A percentile compares a stretch with the other conserved stretches of the same genome.
phyloP scores from a whole-genome alignment of 1,139 yeast genomes.

The Lodderomyces metapsilosis region DNA sequence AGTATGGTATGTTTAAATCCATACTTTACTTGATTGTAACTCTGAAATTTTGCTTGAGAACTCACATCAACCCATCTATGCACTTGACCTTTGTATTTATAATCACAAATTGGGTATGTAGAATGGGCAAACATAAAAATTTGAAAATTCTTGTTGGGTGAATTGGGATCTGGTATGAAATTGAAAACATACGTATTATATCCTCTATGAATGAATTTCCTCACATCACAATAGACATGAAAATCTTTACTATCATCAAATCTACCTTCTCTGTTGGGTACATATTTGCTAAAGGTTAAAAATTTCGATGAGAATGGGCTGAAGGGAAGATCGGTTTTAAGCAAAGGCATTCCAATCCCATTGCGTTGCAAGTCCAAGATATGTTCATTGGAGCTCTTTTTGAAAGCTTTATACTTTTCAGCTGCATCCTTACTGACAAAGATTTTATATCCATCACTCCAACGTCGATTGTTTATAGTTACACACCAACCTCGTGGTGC shows the following conservation, averaged over 20 bases:
- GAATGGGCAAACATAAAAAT: slow-evolving; percentile 13
- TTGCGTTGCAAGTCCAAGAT: slow-evolving; percentile 9
- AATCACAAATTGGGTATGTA: slow-evolving; percentile 13
- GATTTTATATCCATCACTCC: slow-evolving; percentile 12
- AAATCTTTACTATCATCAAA: slow-evolving; percentile 13
- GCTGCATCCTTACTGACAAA: slow-evolving; percentile 13
- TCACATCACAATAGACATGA: slow-evolving; percentile 12
- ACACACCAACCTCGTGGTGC: slow-evolving; percentile 11
- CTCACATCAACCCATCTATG: slow-evolving; percentile 15
- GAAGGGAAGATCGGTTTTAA: slow-evolving; percentile 10
- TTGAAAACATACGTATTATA: slow-evolving; percentile 12
- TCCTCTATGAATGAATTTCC: slow-evolving; percentile 9
- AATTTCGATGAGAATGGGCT: slow-evolving; percentile 9
- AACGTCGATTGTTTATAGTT: slow-evolving; percentile 11
- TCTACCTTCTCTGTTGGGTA: slow-evolving; percentile 9
- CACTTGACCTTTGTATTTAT: slow-evolving; percentile 12
- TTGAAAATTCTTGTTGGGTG: slow-evolving; percentile 8
- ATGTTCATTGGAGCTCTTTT: slow-evolving; percentile 7
- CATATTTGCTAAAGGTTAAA: slow-evolving; percentile 12
- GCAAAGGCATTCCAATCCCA: slow-evolving; percentile 14
- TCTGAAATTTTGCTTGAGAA: slow-evolving; percentile 2
- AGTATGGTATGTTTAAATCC: slow-evolving; percentile 12
- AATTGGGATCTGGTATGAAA: slow-evolving; percentile 13
- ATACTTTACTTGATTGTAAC: slow-evolving; percentile 10
- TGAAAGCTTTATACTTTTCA: slow-evolving; percentile 12